A percentile compares a stretch with the other conserved stretches of the same genome.
Evolutionary conservation across 352 stramenopile genomes (phyloP).

Genomic region (Pythium insidiosum): DNA sequence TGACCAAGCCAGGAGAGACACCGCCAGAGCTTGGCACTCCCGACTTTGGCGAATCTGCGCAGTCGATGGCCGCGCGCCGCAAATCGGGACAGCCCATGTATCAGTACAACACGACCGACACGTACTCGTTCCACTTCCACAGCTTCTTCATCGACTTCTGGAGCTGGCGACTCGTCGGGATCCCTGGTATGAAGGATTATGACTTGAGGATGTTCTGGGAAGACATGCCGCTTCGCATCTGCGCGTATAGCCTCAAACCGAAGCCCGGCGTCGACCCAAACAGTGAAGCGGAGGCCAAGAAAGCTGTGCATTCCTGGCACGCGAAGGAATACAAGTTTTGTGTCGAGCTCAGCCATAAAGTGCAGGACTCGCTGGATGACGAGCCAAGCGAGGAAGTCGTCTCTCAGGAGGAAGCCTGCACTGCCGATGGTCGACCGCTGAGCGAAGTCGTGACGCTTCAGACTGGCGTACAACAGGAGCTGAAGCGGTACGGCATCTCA

Average conservation of each 20-base stretch:
- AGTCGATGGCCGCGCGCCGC: conserved; percentile 19
- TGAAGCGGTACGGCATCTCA: conserved; percentile 24
- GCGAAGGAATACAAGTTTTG: conserved; percentile 53
- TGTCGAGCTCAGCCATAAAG: conserved; percentile 32
- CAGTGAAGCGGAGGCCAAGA: conserved; percentile 18
- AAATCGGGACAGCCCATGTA: conserved; percentile 28
- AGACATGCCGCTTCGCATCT: conserved; percentile 51
- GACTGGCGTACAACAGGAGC: conserved; percentile 16
- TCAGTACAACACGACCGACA: conserved; percentile 49
- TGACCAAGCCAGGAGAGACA: conserved; percentile 21
- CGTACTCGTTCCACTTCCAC: conserved; percentile 71
- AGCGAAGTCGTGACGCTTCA: conserved; percentile 13
- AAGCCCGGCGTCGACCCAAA: conserved; percentile 9
- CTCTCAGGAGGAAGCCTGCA: neutral
- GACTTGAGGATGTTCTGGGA: conserved; percentile 43
- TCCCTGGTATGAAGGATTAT: conserved; percentile 38
- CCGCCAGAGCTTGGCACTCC: conserved; percentile 29
- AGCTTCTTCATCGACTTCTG: conserved; percentile 65
- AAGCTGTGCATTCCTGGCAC: conserved; percentile 17
- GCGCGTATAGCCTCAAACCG: conserved; percentile 38
- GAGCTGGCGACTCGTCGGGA: conserved; percentile 38
- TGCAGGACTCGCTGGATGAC: conserved; percentile 16
- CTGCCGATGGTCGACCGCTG: neutral
- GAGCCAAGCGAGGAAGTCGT: neutral
- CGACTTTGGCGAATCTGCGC: conserved; percentile 46